These are phyloP conservation scores for Penicillium sp. DNA, from an alignment of 2,329 filamentous ascomycete genomes.

Conservation along the genomic window DNA sequence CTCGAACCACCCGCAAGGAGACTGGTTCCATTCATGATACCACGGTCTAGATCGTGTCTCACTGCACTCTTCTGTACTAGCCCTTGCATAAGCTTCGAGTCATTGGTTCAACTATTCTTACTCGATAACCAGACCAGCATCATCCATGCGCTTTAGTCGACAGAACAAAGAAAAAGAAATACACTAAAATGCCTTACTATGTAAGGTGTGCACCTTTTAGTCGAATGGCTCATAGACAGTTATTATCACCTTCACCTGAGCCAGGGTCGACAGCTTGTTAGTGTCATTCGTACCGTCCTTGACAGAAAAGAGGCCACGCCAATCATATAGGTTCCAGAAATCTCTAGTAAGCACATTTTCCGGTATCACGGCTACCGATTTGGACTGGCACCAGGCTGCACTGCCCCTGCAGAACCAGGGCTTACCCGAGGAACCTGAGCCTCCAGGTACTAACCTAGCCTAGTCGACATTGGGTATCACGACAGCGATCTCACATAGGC, in stretches of 20 bases:
- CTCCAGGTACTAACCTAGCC: not conserved
- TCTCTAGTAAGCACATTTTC: too few relatives aligned
- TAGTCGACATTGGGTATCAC: not conserved
- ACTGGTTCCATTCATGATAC: not conserved
- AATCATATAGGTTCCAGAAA: not conserved
- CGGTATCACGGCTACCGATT: not conserved
- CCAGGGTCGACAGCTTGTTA: not conserved
- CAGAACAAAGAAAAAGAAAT: too few relatives aligned
- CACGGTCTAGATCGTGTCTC: slow-evolving; percentile 1
- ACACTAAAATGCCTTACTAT: too few relatives aligned
- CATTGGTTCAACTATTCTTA: too few relatives aligned
- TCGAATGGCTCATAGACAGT: too few relatives aligned
- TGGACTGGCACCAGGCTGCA: not conserved
- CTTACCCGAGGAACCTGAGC: not conserved
- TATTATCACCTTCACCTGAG: not conserved
- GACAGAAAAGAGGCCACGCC: not conserved
- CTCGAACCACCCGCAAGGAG: not conserved
- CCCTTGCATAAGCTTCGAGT: slow-evolving; percentile 3
- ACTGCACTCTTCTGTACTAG: not conserved
- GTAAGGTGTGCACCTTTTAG: too few relatives aligned
- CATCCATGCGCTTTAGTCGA: too few relatives aligned
- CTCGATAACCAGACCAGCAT: too few relatives aligned
- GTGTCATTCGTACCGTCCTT: not conserved
- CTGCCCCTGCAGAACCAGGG: not conserved
- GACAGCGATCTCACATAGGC: not conserved